Evolutionary conservation across 768 basidiomycete genomes (phyloP).

Genomic region (Lactifluus pinguis): DNA sequence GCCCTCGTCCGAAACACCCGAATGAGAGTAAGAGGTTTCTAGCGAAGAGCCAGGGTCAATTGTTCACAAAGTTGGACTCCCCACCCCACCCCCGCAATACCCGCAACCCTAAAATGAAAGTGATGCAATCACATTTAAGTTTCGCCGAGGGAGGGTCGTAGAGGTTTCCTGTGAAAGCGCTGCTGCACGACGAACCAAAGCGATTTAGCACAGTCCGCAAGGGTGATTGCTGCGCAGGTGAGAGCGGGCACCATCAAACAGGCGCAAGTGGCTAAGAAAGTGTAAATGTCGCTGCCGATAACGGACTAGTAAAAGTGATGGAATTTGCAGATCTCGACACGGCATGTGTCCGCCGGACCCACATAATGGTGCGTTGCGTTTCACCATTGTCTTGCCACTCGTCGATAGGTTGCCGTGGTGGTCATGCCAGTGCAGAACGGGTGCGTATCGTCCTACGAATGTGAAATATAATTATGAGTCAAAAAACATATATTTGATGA

Average conservation of each 20-base stretch:
- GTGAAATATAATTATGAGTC: not conserved
- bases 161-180: not conserved
- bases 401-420: conserved; percentile 3
- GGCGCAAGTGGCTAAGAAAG: not conserved
- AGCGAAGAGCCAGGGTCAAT: not conserved
- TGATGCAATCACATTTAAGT: not conserved
- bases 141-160: not conserved
- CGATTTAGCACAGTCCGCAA: not conserved
- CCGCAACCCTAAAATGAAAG: not conserved
- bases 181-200: not conserved
- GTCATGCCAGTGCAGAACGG: not conserved
- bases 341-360: not conserved
- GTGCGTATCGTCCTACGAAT: not conserved
- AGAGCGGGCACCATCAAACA: not conserved
- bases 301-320: not conserved
- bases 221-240: not conserved
- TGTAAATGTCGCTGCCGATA: conserved; percentile 3
- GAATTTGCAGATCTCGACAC: not conserved
- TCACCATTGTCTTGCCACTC: not conserved
- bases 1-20: not conserved
- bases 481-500: not conserved
- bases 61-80: not conserved
- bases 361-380: not conserved
- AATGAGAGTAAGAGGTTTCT: not conserved
- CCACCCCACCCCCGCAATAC: not conserved